Percentiles rank a stretch among this genome's conserved stretches.
Evolutionary conservation across 345 rosid genomes (phyloP).

Genomic region (Jatropha curcas): DNA sequence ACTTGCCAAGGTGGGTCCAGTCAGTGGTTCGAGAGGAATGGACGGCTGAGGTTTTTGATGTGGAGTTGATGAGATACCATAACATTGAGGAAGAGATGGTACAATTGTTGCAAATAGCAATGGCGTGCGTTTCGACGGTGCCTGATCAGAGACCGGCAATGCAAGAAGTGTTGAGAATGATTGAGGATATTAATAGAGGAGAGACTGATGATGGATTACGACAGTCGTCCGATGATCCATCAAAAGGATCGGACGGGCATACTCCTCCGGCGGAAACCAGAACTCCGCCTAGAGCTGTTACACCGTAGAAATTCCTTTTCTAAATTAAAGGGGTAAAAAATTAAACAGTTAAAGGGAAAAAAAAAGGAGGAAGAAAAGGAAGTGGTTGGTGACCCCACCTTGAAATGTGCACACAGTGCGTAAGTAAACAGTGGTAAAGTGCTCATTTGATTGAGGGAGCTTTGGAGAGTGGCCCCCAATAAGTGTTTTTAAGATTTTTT

Average conservation of each 20-base stretch:
- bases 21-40: constrained; percentile 97
- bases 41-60: constrained; percentile 97
- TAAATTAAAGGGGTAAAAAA: neutral
- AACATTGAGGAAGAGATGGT: constrained; percentile 99
- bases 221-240: constrained; percentile 96
- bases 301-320: constrained; percentile 40
- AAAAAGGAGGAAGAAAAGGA: neutral
- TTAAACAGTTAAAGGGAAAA: neutral
- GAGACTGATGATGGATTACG: constrained; percentile 78
- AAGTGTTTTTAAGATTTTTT: constrained; percentile 15
- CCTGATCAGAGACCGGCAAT: constrained; percentile 92
- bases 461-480: neutral
- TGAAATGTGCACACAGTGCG: constrained; percentile 27
- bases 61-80: constrained; percentile 85
- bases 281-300: constrained; percentile 57
- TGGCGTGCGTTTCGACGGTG: constrained; percentile 81
- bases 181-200: constrained; percentile 79
- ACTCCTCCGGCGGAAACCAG: constrained; percentile 77
- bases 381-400: neutral
- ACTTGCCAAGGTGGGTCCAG: constrained; percentile 94
- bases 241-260: constrained; percentile 86
- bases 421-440: constrained; percentile 31
- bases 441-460: constrained; percentile 26
- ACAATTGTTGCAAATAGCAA: constrained; percentile 89
- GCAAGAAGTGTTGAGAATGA: constrained; percentile 86